These are phyloP conservation scores for Lentinula detonsa DNA, from an alignment of 768 basidiomycete genomes.

Conservation along the genomic window DNA sequence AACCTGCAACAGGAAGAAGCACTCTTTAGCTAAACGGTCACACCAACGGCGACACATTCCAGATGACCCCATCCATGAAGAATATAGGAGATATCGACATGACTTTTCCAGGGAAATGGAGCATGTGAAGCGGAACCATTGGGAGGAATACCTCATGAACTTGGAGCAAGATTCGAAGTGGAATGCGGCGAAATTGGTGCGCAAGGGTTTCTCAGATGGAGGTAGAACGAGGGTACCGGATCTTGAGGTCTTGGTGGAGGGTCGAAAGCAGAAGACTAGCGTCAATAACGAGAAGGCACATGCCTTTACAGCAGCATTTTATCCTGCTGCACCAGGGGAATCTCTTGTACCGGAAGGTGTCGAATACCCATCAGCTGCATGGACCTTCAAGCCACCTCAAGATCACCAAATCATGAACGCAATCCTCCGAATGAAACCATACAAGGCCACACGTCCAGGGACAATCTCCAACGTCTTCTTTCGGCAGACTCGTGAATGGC, in stretches of 20 bases:
- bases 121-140: neutral
- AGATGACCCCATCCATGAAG: constrained; percentile 6
- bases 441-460: constrained; percentile 1
- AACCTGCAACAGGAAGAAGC: neutral
- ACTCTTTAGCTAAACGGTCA: neutral
- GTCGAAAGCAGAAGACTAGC: neutral
- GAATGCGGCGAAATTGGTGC: neutral
- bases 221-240: neutral
- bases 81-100: neutral
- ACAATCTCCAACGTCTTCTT: constrained; percentile 11
- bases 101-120: neutral
- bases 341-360: neutral
- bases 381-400: neutral
- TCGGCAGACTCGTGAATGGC: constrained; percentile 5
- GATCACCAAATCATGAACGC: constrained; percentile 13
- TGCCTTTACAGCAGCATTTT: neutral
- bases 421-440: neutral
- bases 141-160: constrained; percentile 15
- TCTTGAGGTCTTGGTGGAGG: neutral
- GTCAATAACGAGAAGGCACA: neutral
- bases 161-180: constrained; percentile 13
- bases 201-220: neutral
- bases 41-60: constrained; percentile 13
- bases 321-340: neutral
- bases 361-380: neutral